phyloP scores from a whole-genome alignment of 1,284 basidiomycete genomes.

The Athelia sp. region DNA sequence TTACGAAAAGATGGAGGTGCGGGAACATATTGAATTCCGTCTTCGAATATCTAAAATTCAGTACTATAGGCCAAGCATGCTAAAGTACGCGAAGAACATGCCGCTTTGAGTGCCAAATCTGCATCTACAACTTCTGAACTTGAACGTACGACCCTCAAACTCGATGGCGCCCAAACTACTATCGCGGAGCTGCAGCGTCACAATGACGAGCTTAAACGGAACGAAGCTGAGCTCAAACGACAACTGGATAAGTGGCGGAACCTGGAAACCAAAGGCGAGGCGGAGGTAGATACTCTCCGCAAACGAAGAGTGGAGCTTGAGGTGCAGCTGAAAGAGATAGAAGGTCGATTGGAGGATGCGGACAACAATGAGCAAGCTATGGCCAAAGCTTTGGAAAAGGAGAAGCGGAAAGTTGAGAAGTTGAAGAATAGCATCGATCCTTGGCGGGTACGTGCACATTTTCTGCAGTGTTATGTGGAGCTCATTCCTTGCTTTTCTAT shows the following conservation, averaged over 20 bases:
- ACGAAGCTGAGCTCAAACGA: conserved; percentile 47
- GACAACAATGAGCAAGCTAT: conserved; percentile 25
- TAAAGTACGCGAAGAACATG: conserved; percentile 40
- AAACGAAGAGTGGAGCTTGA: conserved; percentile 55
- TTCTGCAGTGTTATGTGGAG: neutral
- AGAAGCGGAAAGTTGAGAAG: conserved; percentile 37
- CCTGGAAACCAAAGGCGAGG: conserved; percentile 58
- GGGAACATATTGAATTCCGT: conserved; percentile 7
- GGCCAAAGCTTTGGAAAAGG: conserved; percentile 31
- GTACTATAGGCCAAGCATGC: conserved; percentile 35
- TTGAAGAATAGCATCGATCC: conserved; percentile 34
- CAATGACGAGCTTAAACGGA: conserved; percentile 52
- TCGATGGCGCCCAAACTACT: conserved; percentile 50
- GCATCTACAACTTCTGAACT: conserved; percentile 45
- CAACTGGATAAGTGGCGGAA: conserved; percentile 67
- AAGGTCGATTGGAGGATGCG: conserved; percentile 35
- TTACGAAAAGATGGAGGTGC: conserved; percentile 39
- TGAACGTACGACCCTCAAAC: conserved; percentile 50
- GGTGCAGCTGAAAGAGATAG: conserved; percentile 43
- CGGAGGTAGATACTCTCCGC: conserved; percentile 48
- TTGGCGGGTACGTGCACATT: conserved; percentile 35
- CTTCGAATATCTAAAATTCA: conserved; percentile 3
- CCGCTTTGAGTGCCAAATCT: conserved; percentile 39
- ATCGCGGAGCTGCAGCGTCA: conserved; percentile 48
- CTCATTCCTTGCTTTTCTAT: neutral